These are phyloP conservation scores for Naegleria gruberi DNA, from an alignment of 208 protist species.

Conservation along the genomic window DNA sequence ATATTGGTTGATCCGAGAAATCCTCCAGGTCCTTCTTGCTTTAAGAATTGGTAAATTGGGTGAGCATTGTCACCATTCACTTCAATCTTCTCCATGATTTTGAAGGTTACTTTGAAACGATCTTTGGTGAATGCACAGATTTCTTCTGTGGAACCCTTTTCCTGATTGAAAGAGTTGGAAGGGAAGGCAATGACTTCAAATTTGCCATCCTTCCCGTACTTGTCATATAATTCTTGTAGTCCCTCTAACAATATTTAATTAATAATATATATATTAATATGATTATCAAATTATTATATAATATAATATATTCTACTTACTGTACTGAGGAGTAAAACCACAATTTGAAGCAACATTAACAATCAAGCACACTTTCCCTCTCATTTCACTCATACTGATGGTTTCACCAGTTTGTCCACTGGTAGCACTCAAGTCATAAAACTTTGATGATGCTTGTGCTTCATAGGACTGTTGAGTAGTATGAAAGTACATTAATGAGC, in stretches of 20 bases:
- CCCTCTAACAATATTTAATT: background rate
- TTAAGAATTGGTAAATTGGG: constrained; percentile 69
- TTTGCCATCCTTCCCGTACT: constrained; percentile 58
- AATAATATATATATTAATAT: too few species aligned
- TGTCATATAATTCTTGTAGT: constrained; percentile 61
- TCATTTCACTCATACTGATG: background rate
- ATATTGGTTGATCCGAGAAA: background rate
- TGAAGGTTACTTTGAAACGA: constrained; percentile 61
- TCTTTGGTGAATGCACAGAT: constrained; percentile 58
- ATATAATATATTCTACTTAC: too few species aligned
- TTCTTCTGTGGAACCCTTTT: constrained; percentile 66
- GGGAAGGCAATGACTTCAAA: constrained; percentile 80
- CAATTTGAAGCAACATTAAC: background rate
- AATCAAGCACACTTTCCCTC: background rate
- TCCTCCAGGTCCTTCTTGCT: constrained; percentile 46
- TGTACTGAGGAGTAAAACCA: too few species aligned
- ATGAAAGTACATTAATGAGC: too few species aligned
- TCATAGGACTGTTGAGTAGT: too few species aligned
- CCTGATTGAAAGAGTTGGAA: constrained; percentile 74
- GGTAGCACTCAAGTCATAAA: too few species aligned
- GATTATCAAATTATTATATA: too few species aligned
- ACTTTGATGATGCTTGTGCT: too few species aligned
- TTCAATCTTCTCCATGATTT: constrained; percentile 75
- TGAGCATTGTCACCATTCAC: constrained; percentile 68
- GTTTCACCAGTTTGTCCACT: too few species aligned